These are phyloP conservation scores for Fraxinus velutina DNA, from an alignment of 305 asterid species.

Conservation along the genomic window DNA sequence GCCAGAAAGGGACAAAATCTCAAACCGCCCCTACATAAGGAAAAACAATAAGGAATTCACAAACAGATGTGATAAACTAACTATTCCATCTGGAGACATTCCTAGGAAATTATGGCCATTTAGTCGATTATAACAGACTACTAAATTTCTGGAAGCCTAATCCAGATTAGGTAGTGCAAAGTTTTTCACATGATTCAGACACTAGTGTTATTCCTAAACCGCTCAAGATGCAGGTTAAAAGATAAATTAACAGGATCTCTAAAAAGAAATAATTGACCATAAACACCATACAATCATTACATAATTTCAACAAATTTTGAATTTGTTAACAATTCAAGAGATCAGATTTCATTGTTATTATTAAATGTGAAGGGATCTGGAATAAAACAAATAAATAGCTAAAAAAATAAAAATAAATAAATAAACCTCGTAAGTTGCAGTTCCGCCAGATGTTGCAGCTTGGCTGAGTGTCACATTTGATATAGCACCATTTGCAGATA, in stretches of 20 bases:
- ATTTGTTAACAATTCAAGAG: background rate
- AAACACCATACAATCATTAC: background rate
- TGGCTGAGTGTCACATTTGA: constrained; percentile 60
- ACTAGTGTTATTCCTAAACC: background rate
- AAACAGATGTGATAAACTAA: background rate
- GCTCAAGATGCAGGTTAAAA: background rate
- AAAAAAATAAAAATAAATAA: background rate
- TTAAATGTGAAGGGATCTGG: background rate
- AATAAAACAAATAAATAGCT: background rate
- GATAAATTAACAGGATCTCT: background rate
- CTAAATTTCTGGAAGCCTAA: background rate
- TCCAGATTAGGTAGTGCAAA: background rate
- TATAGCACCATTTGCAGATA: constrained; percentile 57
- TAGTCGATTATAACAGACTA: background rate
- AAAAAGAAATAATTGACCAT: background rate
- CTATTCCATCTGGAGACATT: constrained; percentile 1
- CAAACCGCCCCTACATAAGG: constrained; percentile 51
- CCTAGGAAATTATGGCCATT: constrained; percentile 1
- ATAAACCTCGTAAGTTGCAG: constrained; percentile 64
- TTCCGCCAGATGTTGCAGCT: constrained; percentile 59
- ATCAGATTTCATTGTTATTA: background rate
- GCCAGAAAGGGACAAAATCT: constrained; percentile 55
- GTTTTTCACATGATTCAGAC: background rate
- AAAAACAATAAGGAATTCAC: background rate
- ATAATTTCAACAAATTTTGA: background rate